Conservation (phyloP, 2,329 filamentous ascomycete genomes). For the Nemania sp. region DNA sequence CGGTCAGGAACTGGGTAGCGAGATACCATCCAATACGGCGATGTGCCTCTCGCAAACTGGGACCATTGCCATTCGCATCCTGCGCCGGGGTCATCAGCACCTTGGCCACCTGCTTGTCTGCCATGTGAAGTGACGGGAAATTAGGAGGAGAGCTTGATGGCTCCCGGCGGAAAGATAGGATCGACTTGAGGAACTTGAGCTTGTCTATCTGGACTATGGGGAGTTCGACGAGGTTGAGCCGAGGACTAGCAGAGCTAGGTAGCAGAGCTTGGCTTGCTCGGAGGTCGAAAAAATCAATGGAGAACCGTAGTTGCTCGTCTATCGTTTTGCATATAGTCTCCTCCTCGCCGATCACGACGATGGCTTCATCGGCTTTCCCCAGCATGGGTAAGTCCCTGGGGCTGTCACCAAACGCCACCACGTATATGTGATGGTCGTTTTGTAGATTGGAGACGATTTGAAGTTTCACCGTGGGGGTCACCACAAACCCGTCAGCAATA, state of each 20-base stretch:
- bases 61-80: conserved; percentile 51
- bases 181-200: conserved; percentile 18
- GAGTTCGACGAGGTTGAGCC: conserved; percentile 48
- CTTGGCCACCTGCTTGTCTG: conserved; percentile 48
- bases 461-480: conserved; percentile 56
- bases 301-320: conserved; percentile 53
- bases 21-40: conserved; percentile 55
- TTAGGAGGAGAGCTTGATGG: neutral
- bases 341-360: conserved; percentile 58
- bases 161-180: neutral
- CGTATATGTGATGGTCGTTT: conserved; percentile 40
- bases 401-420: conserved; percentile 65
- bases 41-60: conserved; percentile 53
- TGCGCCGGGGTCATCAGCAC: conserved; percentile 58
- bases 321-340: conserved; percentile 53
- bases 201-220: conserved; percentile 45
- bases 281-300: conserved; percentile 46
- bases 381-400: conserved; percentile 62
- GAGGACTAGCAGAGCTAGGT: conserved; percentile 43
- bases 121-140: conserved; percentile 47
- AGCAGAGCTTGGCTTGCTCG: conserved; percentile 51
- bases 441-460: conserved; percentile 48
- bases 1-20: conserved; percentile 50
- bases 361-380: conserved; percentile 51
- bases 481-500: conserved; percentile 50